Evolutionary conservation across 768 basidiomycete species (phyloP).

Genomic region (Phaffia australis): DNA sequence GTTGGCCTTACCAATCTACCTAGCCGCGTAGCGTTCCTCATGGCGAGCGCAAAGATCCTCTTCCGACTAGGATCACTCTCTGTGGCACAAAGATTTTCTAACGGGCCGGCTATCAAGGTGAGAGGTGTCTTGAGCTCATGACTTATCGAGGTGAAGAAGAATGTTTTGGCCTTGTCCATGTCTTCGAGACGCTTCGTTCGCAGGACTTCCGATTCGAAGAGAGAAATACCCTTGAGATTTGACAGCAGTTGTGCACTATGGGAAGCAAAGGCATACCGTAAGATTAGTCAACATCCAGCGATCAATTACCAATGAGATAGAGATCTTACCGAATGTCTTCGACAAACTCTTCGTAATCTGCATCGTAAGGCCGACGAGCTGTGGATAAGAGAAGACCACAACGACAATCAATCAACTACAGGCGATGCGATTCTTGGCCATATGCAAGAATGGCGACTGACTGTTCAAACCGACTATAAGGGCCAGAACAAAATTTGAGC

Average conservation of each 20-base stretch:
- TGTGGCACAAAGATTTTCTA: neutral
- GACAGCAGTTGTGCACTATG: neutral
- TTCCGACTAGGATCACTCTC: neutral
- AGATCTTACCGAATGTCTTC: slow-evolving; percentile 2
- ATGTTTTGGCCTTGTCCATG: slow-evolving; percentile 5
- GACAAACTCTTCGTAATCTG: neutral
- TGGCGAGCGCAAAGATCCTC: neutral
- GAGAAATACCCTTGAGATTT: slow-evolving; percentile 13
- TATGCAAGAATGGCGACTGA: no score
- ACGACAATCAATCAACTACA: neutral
- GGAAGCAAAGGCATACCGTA: neutral
- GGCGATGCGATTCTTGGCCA: no score
- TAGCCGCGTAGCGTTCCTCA: neutral
- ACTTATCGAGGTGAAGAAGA: slow-evolving; percentile 6
- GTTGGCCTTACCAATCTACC: neutral
- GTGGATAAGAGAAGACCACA: neutral
- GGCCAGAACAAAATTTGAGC: no score
- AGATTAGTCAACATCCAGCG: neutral
- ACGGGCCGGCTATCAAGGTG: slow-evolving; percentile 7
- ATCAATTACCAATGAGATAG: no score
- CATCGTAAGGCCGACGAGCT: slow-evolving; percentile 15
- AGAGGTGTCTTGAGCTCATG: slow-evolving; percentile 18
- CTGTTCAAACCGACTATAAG: no score
- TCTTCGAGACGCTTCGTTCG: slow-evolving; percentile 2
- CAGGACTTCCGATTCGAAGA: slow-evolving; percentile 8